Base-by-base conservation (phyloP, 495 filamentous ascomycete genomes). In the Lepidopterella palustris region DNA sequence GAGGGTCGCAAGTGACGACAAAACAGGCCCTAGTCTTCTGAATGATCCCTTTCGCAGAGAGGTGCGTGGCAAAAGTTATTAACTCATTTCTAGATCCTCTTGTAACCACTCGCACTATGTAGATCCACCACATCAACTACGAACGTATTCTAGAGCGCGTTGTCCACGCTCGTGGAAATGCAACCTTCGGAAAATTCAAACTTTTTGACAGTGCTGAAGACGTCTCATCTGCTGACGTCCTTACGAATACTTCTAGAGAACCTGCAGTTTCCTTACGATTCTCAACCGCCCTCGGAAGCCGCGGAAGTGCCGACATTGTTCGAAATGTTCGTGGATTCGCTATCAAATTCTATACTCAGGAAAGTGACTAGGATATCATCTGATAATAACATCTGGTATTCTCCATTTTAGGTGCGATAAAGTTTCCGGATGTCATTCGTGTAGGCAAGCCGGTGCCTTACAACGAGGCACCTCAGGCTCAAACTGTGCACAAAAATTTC, bases 121-220 rank as follows among this genome's bases (percentile, higher is more conserved):
- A 90, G 87, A 88, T 90, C 47, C 81, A 84, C 68, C 81, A 84
- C 58, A 92, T 95, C 68, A 89, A 93, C 66, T 89, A 93, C 63
- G 89, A 95, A 71, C 82, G 90, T 53, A 92, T 93, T 53, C 90
- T 90, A 2, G 90, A 95, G 73, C 79, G 91, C 53, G 90, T 95
- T 13, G 89, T 96, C 4, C 91, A 96, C 68, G 91, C 91, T 26
- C 87, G 90, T 29, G 91, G 90, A 21, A 76, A 82, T 13, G 91
- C 84, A 35, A 90, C 91, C 18, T 95, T 93, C 65, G 91, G 91
- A 11, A 89, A 80, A 27, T 95, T 95, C 76, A 87, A 78, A 55
- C 73, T 95, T 1, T 78, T 80, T 57, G 79, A 92, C 71, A 85
- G 84, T 62, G 82, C 83, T 40, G 74, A 78, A 45, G 86, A 92